Evolutionary conservation across 139 green algal genomes (phyloP).

Genomic region (Mesotaenium endlicherianum): DNA sequence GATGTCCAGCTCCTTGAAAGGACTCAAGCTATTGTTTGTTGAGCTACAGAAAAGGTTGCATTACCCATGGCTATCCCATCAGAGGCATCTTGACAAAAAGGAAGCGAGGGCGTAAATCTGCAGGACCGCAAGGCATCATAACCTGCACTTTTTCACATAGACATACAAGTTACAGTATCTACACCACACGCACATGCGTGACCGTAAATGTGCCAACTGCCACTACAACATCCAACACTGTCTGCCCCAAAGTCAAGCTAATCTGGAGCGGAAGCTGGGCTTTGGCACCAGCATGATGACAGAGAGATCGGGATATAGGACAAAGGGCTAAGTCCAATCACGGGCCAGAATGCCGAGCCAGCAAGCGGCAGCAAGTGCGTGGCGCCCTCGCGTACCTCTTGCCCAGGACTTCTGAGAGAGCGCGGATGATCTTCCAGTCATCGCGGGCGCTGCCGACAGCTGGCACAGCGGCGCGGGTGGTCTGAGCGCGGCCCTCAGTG

Average conservation of each 20-base stretch:
- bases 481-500: slow-evolving; percentile 89
- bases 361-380: too few relatives aligned
- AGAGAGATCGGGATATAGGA: background rate
- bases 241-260: background rate
- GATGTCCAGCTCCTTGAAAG: too few relatives aligned
- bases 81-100: too few relatives aligned
- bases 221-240: background rate
- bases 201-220: too few relatives aligned
- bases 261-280: background rate
- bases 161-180: too few relatives aligned
- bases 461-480: slow-evolving; percentile 77
- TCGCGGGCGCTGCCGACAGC: slow-evolving; percentile 76
- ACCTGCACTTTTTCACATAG: too few relatives aligned
- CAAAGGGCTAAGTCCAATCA: background rate
- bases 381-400: background rate
- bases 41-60: too few relatives aligned
- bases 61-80: too few relatives aligned
- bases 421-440: slow-evolving; percentile 92
- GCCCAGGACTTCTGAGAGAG: slow-evolving; percentile 78
- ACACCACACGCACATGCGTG: too few relatives aligned
- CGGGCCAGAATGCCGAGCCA: background rate
- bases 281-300: background rate
- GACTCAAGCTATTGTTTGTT: too few relatives aligned
- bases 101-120: too few relatives aligned
- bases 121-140: too few relatives aligned